These are phyloP conservation scores for Aschersonia sp. DNA, from an alignment of 2,329 filamentous ascomycete genomes.

Conservation along the genomic window DNA sequence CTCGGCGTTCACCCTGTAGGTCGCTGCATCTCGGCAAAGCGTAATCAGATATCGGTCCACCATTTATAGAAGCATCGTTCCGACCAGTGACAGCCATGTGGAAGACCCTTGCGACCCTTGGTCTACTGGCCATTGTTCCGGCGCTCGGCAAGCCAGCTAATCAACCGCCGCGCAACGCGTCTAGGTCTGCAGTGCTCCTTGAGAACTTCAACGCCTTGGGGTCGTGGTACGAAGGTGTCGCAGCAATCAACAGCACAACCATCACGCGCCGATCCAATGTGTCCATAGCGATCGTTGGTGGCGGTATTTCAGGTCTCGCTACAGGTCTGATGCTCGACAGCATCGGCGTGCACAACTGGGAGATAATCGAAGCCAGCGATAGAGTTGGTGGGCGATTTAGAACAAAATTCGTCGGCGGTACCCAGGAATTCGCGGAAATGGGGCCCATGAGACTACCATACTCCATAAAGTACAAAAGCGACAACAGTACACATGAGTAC, in stretches of 20 bases:
- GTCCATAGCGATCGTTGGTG: constrained; percentile 19
- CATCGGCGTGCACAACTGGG: constrained; percentile 28
- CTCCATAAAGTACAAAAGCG: constrained; percentile 21
- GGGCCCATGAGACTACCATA: constrained; percentile 29
- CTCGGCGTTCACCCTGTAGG: too few species aligned
- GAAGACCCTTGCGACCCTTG: background rate
- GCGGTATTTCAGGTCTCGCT: constrained; percentile 18
- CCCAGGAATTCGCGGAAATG: constrained; percentile 20
- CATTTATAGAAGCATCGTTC: background rate
- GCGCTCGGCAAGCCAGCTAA: background rate
- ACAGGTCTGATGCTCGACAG: constrained; percentile 22
- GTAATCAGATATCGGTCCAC: too few species aligned
- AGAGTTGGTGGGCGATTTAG: constrained; percentile 27
- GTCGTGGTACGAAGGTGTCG: constrained; percentile 24
- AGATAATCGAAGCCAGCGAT: constrained; percentile 25
- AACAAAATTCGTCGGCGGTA: constrained; percentile 25
- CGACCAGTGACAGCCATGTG: background rate
- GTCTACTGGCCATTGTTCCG: constrained; percentile 1
- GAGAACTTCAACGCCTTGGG: constrained; percentile 17
- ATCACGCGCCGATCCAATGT: constrained; percentile 7
- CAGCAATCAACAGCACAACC: constrained; percentile 16
- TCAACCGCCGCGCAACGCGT: background rate
- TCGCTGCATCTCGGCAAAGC: too few species aligned
- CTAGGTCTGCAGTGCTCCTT: background rate
- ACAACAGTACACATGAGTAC: constrained; percentile 24